Percentiles rank a stretch among this genome's conserved stretches.
Conservation (phyloP, 1,139 yeast species). For the Candida sojae region DNA sequence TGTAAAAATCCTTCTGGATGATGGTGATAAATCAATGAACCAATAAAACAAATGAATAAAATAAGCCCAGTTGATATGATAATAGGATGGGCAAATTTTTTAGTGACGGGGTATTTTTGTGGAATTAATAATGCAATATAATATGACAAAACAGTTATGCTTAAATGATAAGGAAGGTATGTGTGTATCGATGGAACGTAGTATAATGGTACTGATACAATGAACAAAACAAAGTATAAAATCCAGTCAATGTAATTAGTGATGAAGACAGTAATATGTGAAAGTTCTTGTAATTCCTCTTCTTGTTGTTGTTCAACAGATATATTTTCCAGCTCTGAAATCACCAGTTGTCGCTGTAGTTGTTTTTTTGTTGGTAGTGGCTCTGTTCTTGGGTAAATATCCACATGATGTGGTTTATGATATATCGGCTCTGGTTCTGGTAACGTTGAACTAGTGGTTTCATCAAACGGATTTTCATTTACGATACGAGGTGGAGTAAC, state of each 20-base stretch:
- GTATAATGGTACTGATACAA: constrained; percentile 59
- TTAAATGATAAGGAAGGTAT: constrained; percentile 63
- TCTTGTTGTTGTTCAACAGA: constrained; percentile 6
- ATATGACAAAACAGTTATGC: constrained; percentile 59
- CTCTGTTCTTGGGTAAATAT: constrained; percentile 5
- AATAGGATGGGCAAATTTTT: constrained; percentile 69
- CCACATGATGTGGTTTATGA: constrained; percentile 14
- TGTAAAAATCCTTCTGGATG: constrained; percentile 47
- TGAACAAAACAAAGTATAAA: constrained; percentile 45
- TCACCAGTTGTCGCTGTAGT: background rate
- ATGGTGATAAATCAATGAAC: constrained; percentile 53
- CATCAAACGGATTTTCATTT: constrained; percentile 20
- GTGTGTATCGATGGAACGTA: constrained; percentile 47
- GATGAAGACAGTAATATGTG: constrained; percentile 27
- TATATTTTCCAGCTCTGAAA: constrained; percentile 1
- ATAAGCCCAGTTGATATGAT: constrained; percentile 62
- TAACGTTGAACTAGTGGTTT: constrained; percentile 1
- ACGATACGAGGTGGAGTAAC: constrained; percentile 13
- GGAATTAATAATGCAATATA: constrained; percentile 54
- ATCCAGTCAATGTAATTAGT: constrained; percentile 58
- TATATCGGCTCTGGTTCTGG: constrained; percentile 22
- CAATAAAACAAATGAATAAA: constrained; percentile 62
- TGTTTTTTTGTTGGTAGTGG: background rate
- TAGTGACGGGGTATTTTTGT: constrained; percentile 44
- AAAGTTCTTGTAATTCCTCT: constrained; percentile 1